These are phyloP conservation scores for Dalbergia cultrata DNA, from an alignment of 306 rosid genomes.

Conservation along the genomic window DNA sequence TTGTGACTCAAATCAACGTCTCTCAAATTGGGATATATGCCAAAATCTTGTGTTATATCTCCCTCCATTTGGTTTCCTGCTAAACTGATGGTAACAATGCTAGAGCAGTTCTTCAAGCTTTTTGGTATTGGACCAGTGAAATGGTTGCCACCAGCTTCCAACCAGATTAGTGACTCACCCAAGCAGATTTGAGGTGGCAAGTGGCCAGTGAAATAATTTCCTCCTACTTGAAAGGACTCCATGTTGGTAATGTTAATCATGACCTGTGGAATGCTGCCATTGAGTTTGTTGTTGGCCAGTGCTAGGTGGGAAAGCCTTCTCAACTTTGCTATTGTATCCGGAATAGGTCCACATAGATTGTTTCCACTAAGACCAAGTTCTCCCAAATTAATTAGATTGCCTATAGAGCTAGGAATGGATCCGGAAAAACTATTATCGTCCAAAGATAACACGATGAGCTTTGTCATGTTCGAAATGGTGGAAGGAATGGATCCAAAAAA, in stretches of 20 bases:
- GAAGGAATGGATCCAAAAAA: constrained; percentile 4
- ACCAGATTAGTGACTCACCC: background rate
- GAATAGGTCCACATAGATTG: constrained; percentile 5
- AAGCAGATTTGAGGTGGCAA: background rate
- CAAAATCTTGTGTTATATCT: constrained; percentile 48
- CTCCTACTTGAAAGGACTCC: rapidly evolving
- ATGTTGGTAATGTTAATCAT: background rate
- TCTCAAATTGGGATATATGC: constrained; percentile 39
- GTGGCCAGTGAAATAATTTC: background rate
- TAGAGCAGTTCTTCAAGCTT: constrained; percentile 41
- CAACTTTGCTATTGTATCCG: constrained; percentile 15
- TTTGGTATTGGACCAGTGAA: constrained; percentile 35
- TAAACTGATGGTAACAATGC: constrained; percentile 26
- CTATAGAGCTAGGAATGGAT: constrained; percentile 1
- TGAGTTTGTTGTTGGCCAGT: background rate
- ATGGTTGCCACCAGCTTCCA: background rate
- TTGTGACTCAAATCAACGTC: constrained; percentile 43
- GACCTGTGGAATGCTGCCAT: background rate
- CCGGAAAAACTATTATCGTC: background rate
- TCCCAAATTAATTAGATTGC: background rate
- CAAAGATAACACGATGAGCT: rapidly evolving
- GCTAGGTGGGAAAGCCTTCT: background rate
- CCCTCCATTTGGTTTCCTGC: constrained; percentile 43
- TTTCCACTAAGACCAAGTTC: background rate
- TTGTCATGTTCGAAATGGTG: constrained; percentile 2